Evolutionary conservation across 352 stramenopile genomes (phyloP).

Genomic region (Phytophthora vignae): DNA sequence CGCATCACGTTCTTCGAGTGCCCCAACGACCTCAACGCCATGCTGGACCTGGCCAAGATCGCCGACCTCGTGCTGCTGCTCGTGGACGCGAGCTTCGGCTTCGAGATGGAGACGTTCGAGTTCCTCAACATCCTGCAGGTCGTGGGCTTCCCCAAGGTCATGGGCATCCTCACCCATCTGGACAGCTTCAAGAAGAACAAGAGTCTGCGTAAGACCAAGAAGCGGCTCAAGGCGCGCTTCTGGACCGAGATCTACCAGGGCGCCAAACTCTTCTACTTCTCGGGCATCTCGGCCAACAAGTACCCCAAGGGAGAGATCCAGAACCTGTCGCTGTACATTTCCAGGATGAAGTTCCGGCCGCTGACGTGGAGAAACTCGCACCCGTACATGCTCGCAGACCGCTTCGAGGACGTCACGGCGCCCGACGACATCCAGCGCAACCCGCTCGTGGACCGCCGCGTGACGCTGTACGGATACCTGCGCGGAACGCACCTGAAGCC

Average conservation of each 20-base stretch:
- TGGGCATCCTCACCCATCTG: constrained; percentile 99
- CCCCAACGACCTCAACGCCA: constrained; percentile 94
- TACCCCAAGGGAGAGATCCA: constrained; percentile 99
- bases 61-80: constrained; percentile 98
- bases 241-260: constrained; percentile 98
- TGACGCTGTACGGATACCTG: constrained; percentile 99
- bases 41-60: constrained; percentile 98
- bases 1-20: constrained; percentile 99
- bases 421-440: constrained; percentile 95
- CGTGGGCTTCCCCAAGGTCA: constrained; percentile 93
- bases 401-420: constrained; percentile 98
- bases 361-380: constrained; percentile 99
- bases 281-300: constrained; percentile 97
- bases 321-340: constrained; percentile 98
- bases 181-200: constrained; percentile 99
- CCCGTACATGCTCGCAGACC: constrained; percentile 98
- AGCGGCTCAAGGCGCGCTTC: constrained; percentile 98
- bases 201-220: constrained; percentile 98
- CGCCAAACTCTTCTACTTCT: constrained; percentile 98
- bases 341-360: constrained; percentile 97
- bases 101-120: constrained; percentile 99
- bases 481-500: constrained; percentile 98
- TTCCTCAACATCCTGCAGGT: constrained; percentile 99
- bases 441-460: constrained; percentile 90
- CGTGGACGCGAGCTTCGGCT: constrained; percentile 99